Evolutionary conservation across 352 stramenopile genomes (phyloP).

Genomic region (Aphanomyces invadans): DNA sequence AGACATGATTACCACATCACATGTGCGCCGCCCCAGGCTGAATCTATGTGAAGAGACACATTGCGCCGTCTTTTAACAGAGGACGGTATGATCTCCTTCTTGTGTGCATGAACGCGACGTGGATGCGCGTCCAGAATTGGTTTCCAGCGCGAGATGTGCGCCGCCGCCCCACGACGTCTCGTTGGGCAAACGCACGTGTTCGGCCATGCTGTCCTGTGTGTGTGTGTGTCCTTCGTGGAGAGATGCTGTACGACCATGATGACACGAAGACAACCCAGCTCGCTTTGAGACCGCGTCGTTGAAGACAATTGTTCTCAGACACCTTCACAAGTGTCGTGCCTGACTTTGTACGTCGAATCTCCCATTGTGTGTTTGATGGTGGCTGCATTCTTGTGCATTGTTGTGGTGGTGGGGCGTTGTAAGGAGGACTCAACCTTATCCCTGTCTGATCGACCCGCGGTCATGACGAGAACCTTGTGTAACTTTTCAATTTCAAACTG

Average conservation of each 20-base stretch:
- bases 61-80: constrained; percentile 24
- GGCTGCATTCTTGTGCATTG: not conserved
- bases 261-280: constrained; percentile 26
- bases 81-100: constrained; percentile 12
- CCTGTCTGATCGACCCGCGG: constrained; percentile 24
- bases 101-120: not conserved
- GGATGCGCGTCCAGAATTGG: constrained; percentile 7
- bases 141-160: constrained; percentile 17
- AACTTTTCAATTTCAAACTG: constrained; percentile 24
- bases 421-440: constrained; percentile 24
- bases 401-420: constrained; percentile 2
- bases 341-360: constrained; percentile 13
- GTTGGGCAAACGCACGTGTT: constrained; percentile 13
- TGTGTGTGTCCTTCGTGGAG: constrained; percentile 16
- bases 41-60: constrained; percentile 23
- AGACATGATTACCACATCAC: constrained; percentile 25
- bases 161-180: constrained; percentile 20
- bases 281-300: constrained; percentile 26
- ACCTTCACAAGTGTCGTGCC: constrained; percentile 24
- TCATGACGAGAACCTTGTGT: constrained; percentile 26
- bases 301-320: constrained; percentile 27
- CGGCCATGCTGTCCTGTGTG: constrained; percentile 11
- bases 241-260: constrained; percentile 20
- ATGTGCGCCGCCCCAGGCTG: constrained; percentile 25
- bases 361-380: too few relatives aligned